These are phyloP conservation scores for Fusarium abutilonis DNA, from an alignment of 2,329 filamentous ascomycete genomes.

Conservation along the genomic window DNA sequence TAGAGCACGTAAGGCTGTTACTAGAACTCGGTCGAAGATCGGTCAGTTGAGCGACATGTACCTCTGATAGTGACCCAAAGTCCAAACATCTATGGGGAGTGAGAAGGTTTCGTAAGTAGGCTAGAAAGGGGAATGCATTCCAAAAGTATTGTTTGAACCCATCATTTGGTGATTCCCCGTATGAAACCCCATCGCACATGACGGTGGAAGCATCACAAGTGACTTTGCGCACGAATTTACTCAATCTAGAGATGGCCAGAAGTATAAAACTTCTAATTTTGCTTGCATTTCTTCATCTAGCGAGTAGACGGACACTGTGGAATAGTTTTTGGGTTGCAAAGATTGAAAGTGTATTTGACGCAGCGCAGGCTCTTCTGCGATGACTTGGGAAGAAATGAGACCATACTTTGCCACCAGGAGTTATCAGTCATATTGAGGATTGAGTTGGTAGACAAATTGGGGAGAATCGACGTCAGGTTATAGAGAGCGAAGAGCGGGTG, in stretches of 20 bases:
- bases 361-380: not conserved
- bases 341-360: not conserved
- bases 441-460: too few species aligned
- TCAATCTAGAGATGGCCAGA: not conserved
- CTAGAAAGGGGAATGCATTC: not conserved
- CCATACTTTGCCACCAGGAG: not conserved
- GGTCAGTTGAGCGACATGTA: fast-evolving
- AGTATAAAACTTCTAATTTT: not conserved
- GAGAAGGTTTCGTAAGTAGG: not conserved
- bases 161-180: not conserved
- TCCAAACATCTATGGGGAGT: not conserved
- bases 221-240: not conserved
- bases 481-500: not conserved
- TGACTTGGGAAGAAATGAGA: not conserved
- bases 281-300: not conserved
- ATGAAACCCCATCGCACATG: not conserved
- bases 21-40: not conserved
- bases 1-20: not conserved
- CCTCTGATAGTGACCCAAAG: fast-evolving
- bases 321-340: not conserved
- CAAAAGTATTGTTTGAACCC: not conserved
- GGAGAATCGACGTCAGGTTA: too few species aligned
- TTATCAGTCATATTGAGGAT: too few species aligned
- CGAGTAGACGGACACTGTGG: not conserved
- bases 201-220: not conserved